These are phyloP conservation scores for Pneumocystis murina DNA, from an alignment of 1,139 yeast species.

Conservation along the genomic window DNA sequence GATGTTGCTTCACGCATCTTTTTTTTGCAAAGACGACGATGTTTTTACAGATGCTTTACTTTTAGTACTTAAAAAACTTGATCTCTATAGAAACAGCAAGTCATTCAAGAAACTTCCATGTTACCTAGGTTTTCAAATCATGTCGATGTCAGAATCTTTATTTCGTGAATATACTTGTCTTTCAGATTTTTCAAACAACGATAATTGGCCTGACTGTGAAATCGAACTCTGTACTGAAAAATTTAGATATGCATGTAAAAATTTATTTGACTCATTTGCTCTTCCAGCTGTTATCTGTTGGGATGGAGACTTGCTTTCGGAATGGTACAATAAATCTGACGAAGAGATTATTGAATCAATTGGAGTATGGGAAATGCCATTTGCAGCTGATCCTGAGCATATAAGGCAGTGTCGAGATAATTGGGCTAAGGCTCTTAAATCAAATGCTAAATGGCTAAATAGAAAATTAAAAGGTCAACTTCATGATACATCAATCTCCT, in stretches of 20 bases:
- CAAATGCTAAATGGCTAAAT: not conserved
- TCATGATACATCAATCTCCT: not conserved
- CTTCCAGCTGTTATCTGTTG: not conserved
- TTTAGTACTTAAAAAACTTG: not conserved
- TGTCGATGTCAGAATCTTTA: not conserved
- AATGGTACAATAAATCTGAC: not conserved
- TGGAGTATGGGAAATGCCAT: not conserved
- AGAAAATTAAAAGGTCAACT: not conserved
- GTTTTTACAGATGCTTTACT: not conserved
- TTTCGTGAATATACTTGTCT: not conserved
- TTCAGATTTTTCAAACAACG: not conserved
- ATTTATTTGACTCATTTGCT: not conserved
- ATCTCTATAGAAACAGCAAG: not conserved
- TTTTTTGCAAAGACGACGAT: not conserved
- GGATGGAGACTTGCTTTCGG: not conserved
- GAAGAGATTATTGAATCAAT: not conserved
- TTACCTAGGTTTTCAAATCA: not conserved
- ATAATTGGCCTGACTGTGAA: not conserved
- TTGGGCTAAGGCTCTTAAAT: not conserved
- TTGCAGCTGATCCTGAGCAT: not conserved
- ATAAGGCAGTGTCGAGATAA: not conserved
- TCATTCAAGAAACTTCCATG: not conserved
- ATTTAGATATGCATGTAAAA: not conserved
- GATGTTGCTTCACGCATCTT: not conserved
- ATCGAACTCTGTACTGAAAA: not conserved